These are phyloP conservation scores for Calamus simplicifolius DNA, from an alignment of 176 grass and related monocot species.

Conservation along the genomic window DNA sequence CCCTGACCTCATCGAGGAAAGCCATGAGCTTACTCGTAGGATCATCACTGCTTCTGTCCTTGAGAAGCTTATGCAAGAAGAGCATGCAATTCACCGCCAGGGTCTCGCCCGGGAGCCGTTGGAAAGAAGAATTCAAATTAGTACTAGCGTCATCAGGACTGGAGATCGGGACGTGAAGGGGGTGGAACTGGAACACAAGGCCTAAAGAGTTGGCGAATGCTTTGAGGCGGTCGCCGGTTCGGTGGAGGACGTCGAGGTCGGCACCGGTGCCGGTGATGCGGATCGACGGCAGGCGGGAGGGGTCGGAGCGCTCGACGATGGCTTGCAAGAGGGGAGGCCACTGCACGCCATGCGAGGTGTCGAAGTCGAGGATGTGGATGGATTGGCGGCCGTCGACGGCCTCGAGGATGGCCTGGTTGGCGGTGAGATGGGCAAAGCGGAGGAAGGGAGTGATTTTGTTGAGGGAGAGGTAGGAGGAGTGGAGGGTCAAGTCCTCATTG, in stretches of 20 bases:
- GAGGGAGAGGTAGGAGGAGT: conserved; percentile 67
- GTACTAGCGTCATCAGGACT: no score
- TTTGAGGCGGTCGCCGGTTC: conserved; percentile 64
- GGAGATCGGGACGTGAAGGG: conserved; percentile 39
- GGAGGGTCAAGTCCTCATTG: conserved; percentile 7
- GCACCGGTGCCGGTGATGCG: conserved; percentile 81
- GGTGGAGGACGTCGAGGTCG: conserved; percentile 60
- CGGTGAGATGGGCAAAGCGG: conserved; percentile 87
- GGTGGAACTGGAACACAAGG: conserved; percentile 75
- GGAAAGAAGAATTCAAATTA: conserved; percentile 4
- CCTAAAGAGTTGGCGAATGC: conserved; percentile 71
- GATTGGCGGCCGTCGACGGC: conserved; percentile 45
- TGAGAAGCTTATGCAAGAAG: conserved; percentile 61
- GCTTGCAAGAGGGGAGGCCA: conserved; percentile 92
- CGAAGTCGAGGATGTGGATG: conserved; percentile 89
- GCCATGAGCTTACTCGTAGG: conserved; percentile 15
- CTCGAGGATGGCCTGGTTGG: conserved; percentile 95
- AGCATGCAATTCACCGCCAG: conserved; percentile 78
- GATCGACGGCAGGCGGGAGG: conserved; percentile 34
- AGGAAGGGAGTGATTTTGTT: conserved; percentile 97
- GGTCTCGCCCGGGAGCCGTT: conserved; percentile 42
- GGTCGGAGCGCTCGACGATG: conserved; percentile 52
- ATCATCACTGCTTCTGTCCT: conserved; percentile 18
- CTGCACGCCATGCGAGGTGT: conserved; percentile 81
- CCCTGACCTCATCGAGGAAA: conserved; percentile 51